phyloP scores from a whole-genome alignment of 1,139 yeast species.

The Pichia sp. region DNA sequence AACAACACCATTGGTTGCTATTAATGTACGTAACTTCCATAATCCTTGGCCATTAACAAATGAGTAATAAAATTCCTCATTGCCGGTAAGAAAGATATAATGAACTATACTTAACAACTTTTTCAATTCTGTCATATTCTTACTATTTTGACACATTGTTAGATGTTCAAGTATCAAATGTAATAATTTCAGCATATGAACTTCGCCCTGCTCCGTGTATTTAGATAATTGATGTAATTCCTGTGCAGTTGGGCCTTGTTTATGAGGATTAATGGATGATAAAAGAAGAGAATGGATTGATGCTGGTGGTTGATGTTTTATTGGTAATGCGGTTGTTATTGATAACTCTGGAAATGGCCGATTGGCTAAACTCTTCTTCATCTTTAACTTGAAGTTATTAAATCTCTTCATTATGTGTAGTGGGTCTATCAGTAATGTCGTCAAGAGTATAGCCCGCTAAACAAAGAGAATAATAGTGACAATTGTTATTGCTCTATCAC shows the following conservation, averaged over 20 bases:
- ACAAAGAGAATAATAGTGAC: too few species aligned
- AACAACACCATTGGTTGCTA: background rate
- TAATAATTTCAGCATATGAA: background rate
- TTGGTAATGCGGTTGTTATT: background rate
- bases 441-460: too few species aligned
- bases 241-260: background rate
- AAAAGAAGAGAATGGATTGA: background rate
- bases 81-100: background rate
- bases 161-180: background rate
- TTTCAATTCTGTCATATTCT: background rate
- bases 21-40: background rate
- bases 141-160: background rate
- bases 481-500: too few species aligned
- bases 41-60: background rate
- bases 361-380: background rate
- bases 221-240: background rate
- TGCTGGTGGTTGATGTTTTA: background rate
- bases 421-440: too few species aligned
- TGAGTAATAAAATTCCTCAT: background rate
- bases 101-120: background rate
- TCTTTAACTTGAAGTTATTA: background rate
- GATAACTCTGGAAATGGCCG: background rate
- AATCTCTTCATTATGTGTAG: background rate
- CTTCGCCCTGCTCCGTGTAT: background rate
- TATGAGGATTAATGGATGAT: background rate